Percentiles rank a stretch among this genome's conserved stretches.
phyloP scores from a whole-genome alignment of 2,329 filamentous ascomycete species.

The Diaporthe ampelina region DNA sequence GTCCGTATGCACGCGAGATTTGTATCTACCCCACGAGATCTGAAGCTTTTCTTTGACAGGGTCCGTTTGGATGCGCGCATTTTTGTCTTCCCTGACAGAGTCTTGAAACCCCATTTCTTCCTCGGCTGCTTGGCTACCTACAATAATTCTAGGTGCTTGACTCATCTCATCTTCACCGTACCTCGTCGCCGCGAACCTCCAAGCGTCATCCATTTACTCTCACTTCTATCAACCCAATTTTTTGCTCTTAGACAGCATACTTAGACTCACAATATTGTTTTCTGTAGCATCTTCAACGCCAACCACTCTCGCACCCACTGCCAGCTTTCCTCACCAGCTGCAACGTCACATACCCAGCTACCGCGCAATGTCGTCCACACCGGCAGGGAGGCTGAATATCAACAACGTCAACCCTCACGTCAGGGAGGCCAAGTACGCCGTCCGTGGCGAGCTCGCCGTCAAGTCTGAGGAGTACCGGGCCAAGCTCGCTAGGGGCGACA shows the following conservation, averaged over 20 bases:
- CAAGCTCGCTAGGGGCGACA: slow-evolving; percentile 72
- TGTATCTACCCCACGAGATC: slow-evolving; percentile 28
- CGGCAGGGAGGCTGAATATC: slow-evolving; percentile 71
- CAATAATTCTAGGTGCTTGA: slow-evolving; percentile 1
- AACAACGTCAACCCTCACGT: slow-evolving; percentile 95
- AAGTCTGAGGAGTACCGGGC: slow-evolving; percentile 93
- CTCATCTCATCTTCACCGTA: slow-evolving; percentile 12
- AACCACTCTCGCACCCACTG: slow-evolving; percentile 34
- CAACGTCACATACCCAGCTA: slow-evolving; percentile 36
- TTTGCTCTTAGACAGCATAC: neutral
- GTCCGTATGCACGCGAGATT: slow-evolving; percentile 32
- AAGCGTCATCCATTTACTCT: slow-evolving; percentile 13
- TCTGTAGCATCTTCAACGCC: slow-evolving; percentile 37
- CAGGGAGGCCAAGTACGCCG: slow-evolving; percentile 91
- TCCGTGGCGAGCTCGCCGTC: slow-evolving; percentile 94
- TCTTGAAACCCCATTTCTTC: slow-evolving; percentile 16
- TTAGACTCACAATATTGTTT: slow-evolving; percentile 9
- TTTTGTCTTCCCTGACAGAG: slow-evolving; percentile 12
- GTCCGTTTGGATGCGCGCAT: slow-evolving; percentile 25
- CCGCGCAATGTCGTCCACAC: slow-evolving; percentile 55
- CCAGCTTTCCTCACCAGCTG: slow-evolving; percentile 41
- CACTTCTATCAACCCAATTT: neutral
- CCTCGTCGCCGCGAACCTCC: neutral
- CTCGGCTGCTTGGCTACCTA: slow-evolving; percentile 19
- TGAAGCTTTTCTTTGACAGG: slow-evolving; percentile 4